Base-by-base conservation (phyloP, 495 filamentous ascomycete species). In the Lasiosphaeria hispida region DNA sequence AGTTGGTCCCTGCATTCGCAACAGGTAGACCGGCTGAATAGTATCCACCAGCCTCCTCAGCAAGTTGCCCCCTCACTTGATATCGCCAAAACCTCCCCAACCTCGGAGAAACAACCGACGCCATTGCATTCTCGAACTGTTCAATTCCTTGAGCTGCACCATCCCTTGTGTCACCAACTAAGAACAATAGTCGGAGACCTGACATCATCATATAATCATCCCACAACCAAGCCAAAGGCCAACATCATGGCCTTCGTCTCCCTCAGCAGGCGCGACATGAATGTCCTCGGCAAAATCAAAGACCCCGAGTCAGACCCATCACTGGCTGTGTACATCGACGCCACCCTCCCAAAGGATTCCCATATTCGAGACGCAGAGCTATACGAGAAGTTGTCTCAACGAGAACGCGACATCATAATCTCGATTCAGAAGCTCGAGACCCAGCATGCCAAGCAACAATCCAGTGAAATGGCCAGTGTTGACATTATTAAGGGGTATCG, bases 241-340 rank as follows among this genome's bases (percentile, higher is more conserved):
- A 54, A 65, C 48, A 72, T 62, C 30, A 81, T 85, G 78, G 62
- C 76, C 18, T 62, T 76, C 38, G 54, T 77, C 68, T 67, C 76
- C 36, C 83, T 96, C 30, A 87, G 85, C 53, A 70, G 71, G 23
- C 87, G 87, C 64, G 91, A 95, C 71, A 70, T 84, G 58, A 79
- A 83, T 36, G 83, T 93, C 58, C 83, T 94, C 41, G 76, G 85
- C 62, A 87, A 88, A 52, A 86, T 96, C 69, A 91, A 88, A 64
- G 89, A 94, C 60, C 86, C 88, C 10, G 90, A 92, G 66, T 80
- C 84, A 34, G 82, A 86, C 17, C 83, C 87, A 1, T 63, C 75
- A 10, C 65, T 76, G 1, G 69, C 75, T 0, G 67, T 85, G 18
- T 71, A 75, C 33, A 75, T 92, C 39, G 81, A 87, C 62, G 5